Evolutionary conservation across 495 filamentous ascomycete species (phyloP), one percentile per base, ranked within the genome.

Genomic region (Chlorociboria aeruginascens): DNA sequence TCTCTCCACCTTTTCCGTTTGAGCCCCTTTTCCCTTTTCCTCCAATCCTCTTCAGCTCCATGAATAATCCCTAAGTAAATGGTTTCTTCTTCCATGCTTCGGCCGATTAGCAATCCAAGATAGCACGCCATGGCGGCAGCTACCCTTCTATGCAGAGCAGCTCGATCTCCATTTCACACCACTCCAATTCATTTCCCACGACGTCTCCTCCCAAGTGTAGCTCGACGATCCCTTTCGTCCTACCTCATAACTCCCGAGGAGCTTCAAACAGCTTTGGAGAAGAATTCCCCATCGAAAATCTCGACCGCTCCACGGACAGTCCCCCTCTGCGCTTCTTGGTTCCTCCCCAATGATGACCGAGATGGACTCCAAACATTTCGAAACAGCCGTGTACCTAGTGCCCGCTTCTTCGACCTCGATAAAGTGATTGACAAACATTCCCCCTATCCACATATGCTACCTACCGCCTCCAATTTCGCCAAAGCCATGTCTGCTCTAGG

Each of bases 361-460:
- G 89, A 73, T 47, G 93, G 93, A 41, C 69, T 74, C 52, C 68
- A 85, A 35, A 79, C 81, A 48, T 97, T 89, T 72, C 72, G 73
- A 49, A 69, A 82, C 55, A 73, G 74, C 53, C 84, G 85, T 38
- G 89, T 98, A 50, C 89, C 90, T 0, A 75, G 76, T 50, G 79
- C 92, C 1, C 81, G 89, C n/a, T 98, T 97, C 76, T 98, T 98
- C 63, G 86, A 97, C 64, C 71, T 98, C 17, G 93, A 98, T 65
- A 83, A 73, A 30, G 73, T 95, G 56, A 89, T 89, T 52, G 93
- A 97, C 61, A 77, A 77, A 56, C 75, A 77, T 53, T 93, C 85
- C 32, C 83, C 85, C 7, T 98, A 95, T 61, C 90, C 92, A 10
- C 92, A 98, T 63, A 98, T 98, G 92, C 83, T 98, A 7, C 93